These are phyloP conservation scores for Leccinum boreale DNA, from an alignment of 768 basidiomycete genomes.

Conservation along the genomic window DNA sequence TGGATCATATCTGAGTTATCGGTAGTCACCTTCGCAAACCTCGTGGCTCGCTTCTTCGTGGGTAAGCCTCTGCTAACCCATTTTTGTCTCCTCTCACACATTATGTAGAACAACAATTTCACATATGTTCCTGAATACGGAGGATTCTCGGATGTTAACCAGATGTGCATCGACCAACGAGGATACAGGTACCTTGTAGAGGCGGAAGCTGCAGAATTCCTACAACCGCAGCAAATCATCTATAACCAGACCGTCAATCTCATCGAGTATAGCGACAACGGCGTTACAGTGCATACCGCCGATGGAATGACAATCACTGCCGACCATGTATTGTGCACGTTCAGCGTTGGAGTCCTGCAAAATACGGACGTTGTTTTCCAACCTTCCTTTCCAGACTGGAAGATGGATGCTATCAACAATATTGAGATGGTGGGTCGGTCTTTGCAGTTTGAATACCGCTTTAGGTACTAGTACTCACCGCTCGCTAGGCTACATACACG, in stretches of 20 bases:
- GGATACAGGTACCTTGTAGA: slow-evolving; percentile 59
- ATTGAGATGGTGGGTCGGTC: no score
- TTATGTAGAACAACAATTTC: slow-evolving; percentile 55
- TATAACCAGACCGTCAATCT: slow-evolving; percentile 49
- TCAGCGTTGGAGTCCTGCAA: slow-evolving; percentile 70
- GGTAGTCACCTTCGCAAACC: slow-evolving; percentile 57
- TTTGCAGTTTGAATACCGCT: background rate
- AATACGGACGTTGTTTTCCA: slow-evolving; percentile 55
- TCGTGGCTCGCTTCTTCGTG: slow-evolving; percentile 64
- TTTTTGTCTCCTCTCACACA: slow-evolving; percentile 1
- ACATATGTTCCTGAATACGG: slow-evolving; percentile 50
- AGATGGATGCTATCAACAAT: no score
- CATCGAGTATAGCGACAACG: slow-evolving; percentile 43
- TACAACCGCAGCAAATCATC: slow-evolving; percentile 44
- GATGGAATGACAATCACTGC: slow-evolving; percentile 44
- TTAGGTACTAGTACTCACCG: background rate
- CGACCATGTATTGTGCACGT: slow-evolving; percentile 63
- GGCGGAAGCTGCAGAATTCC: slow-evolving; percentile 53
- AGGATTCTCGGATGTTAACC: slow-evolving; percentile 55
- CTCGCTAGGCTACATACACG: slow-evolving; percentile 51
- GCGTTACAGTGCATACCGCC: slow-evolving; percentile 46
- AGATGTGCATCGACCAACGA: slow-evolving; percentile 55
- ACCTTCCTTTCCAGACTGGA: slow-evolving; percentile 44
- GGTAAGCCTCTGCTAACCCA: slow-evolving; percentile 34
- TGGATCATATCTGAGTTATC: slow-evolving; percentile 29